phyloP scores from a whole-genome alignment of 2,329 filamentous ascomycete genomes.

The Neofusicoccum sp. region DNA sequence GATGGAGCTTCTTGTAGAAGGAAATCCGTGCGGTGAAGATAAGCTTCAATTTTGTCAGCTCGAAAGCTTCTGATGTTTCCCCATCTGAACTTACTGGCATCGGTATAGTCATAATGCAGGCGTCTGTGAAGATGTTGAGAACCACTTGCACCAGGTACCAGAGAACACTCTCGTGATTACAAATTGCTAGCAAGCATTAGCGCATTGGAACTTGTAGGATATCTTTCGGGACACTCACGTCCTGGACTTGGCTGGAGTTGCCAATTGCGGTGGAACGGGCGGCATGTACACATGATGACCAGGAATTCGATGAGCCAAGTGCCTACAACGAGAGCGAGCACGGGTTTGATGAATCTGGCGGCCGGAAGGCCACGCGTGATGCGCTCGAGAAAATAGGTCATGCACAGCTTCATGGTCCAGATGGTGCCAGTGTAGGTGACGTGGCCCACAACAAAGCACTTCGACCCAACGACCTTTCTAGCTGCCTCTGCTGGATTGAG shows the following conservation, averaged over 20 bases:
- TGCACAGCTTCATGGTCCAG: slow-evolving; percentile 2
- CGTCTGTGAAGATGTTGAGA: not conserved
- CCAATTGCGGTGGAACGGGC: not conserved
- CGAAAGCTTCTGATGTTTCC: not conserved
- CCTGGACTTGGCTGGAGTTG: not conserved
- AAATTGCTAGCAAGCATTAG: not conserved
- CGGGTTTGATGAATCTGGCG: not conserved
- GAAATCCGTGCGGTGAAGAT: not conserved
- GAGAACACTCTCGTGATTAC: not conserved
- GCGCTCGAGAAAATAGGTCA: not conserved
- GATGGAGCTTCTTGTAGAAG: not conserved
- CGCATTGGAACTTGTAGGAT: no score
- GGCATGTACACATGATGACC: not conserved
- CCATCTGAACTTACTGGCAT: not conserved
- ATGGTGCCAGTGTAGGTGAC: not conserved
- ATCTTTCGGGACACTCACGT: not conserved
- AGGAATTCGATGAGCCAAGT: not conserved
- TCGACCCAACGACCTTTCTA: not conserved
- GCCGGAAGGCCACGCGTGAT: not conserved
- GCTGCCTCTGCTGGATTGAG: not conserved
- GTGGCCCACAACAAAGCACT: not conserved
- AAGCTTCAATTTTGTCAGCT: not conserved
- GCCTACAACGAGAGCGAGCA: not conserved
- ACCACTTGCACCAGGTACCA: not conserved
- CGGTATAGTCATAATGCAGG: not conserved